phyloP scores from a whole-genome alignment of 345 rosid genomes.

The Melaleuca alternifolia region DNA sequence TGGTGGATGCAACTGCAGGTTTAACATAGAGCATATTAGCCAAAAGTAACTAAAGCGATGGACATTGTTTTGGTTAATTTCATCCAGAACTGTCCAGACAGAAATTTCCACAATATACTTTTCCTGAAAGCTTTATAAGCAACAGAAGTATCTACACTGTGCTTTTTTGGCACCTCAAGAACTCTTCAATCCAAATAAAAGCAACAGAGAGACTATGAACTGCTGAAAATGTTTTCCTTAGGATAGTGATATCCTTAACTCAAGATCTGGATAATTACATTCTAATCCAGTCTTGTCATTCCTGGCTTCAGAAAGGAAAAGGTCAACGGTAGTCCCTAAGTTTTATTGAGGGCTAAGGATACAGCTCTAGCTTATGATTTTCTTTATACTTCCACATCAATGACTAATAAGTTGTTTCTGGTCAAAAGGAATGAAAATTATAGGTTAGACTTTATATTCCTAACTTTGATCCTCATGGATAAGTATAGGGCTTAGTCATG shows the following conservation, averaged over 20 bases:
- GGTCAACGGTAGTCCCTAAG: not conserved
- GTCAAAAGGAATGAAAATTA: not conserved
- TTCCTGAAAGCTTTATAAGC: too few species aligned
- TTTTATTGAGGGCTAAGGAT: not conserved
- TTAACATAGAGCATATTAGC: not conserved
- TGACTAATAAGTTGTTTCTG: not conserved
- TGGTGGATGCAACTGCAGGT: constrained; percentile 63
- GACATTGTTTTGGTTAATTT: not conserved
- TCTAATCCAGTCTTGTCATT: not conserved
- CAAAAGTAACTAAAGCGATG: not conserved
- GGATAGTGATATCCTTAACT: not conserved
- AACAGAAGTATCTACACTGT: not conserved
- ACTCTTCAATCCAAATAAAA: not conserved
- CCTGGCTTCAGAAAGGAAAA: not conserved
- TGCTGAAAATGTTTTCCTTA: not conserved
- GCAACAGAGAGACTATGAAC: not conserved
- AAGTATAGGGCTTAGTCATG: not conserved
- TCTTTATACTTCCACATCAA: not conserved
- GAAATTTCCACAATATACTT: not conserved
- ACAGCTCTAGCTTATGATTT: not conserved
- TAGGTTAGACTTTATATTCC: not conserved
- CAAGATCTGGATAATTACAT: not conserved
- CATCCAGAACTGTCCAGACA: not conserved
- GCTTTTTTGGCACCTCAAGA: not conserved
- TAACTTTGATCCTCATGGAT: not conserved